These are phyloP conservation scores for Fraxinus xanthoxyloides DNA, from an alignment of 305 asterid species.

Conservation along the genomic window DNA sequence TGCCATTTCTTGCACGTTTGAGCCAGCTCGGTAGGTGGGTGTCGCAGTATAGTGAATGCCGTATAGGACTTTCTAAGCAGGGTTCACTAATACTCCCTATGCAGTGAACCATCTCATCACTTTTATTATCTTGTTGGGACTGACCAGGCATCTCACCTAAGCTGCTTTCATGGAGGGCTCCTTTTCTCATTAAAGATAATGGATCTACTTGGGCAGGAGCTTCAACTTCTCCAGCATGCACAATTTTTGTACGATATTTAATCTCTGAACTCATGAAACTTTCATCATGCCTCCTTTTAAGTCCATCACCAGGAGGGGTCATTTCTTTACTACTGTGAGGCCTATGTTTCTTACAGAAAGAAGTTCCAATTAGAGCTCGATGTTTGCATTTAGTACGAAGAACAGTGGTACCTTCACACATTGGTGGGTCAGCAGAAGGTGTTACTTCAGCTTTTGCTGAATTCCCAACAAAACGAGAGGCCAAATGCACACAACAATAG, in stretches of 20 bases:
- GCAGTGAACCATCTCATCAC: slow-evolving; percentile 52
- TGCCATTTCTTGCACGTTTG: slow-evolving; percentile 98
- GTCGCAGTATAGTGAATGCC: slow-evolving; percentile 84
- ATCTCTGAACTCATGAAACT: slow-evolving; percentile 29
- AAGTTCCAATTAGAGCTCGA: slow-evolving; percentile 72
- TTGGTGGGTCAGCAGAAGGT: slow-evolving; percentile 52
- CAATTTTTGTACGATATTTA: slow-evolving; percentile 35
- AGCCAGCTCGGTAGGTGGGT: slow-evolving; percentile 97
- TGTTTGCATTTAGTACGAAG: slow-evolving; percentile 97
- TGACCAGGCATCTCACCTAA: slow-evolving; percentile 38
- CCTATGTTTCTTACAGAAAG: slow-evolving; percentile 96
- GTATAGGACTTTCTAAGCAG: slow-evolving; percentile 68
- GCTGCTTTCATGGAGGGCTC: slow-evolving; percentile 31
- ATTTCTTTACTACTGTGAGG: slow-evolving; percentile 52
- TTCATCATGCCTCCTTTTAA: slow-evolving; percentile 67
- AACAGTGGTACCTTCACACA: slow-evolving; percentile 98
- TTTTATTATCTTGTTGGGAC: slow-evolving; percentile 31
- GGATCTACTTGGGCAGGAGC: slow-evolving; percentile 43
- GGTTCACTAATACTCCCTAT: slow-evolving; percentile 60
- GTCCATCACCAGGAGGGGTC: slow-evolving; percentile 43
- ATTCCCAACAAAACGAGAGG: slow-evolving; percentile 58
- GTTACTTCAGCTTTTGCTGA: slow-evolving; percentile 56
- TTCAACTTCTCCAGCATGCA: slow-evolving; percentile 39
- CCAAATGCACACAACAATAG: slow-evolving; percentile 93
- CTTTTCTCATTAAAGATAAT: slow-evolving; percentile 42